A percentile compares a stretch with the other conserved stretches of the same genome.
Conservation (phyloP, 305 asterid genomes). For the Stenogyne calaminthoides region DNA sequence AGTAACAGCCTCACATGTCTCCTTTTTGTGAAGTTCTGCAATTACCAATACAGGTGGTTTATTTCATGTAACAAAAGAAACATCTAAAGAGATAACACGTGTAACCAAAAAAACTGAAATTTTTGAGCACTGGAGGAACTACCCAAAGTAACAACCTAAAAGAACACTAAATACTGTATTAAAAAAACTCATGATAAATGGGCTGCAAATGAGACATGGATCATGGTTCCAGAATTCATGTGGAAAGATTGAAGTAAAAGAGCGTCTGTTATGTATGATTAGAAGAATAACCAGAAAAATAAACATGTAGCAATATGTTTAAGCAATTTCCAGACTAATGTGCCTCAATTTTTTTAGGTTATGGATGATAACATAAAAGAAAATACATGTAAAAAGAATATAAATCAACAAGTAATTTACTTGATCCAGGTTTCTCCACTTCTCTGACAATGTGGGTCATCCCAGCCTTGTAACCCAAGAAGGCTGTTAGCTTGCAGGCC, state of each 20-base stretch:
- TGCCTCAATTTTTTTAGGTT: not conserved
- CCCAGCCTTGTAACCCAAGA: slow-evolving; percentile 71
- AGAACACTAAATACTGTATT: not conserved
- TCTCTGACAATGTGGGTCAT: slow-evolving; percentile 77
- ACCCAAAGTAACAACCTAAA: not conserved
- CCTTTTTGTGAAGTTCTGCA: slow-evolving; percentile 63
- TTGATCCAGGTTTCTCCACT: slow-evolving; percentile 70
- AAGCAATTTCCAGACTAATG: not conserved
- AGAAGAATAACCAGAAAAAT: not conserved
- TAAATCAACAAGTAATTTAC: slow-evolving; percentile 15
- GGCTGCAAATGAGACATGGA: not conserved
- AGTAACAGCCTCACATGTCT: slow-evolving; percentile 65
- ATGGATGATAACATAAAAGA: not conserved
- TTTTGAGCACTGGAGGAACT: not conserved
- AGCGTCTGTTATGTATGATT: too few relatives aligned
- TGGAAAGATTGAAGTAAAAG: not conserved
- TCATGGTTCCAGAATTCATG: not conserved
- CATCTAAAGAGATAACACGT: not conserved
- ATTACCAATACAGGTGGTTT: not conserved
- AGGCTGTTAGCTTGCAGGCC: slow-evolving; percentile 57
- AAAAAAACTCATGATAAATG: not conserved
- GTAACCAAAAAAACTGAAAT: not conserved
- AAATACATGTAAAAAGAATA: not conserved
- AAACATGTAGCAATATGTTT: not conserved
- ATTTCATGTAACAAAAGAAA: not conserved